Percentiles rank a stretch among this genome's conserved stretches.
Conservation (phyloP, 257 asterid species). For the Lavandula angustifolia region DNA sequence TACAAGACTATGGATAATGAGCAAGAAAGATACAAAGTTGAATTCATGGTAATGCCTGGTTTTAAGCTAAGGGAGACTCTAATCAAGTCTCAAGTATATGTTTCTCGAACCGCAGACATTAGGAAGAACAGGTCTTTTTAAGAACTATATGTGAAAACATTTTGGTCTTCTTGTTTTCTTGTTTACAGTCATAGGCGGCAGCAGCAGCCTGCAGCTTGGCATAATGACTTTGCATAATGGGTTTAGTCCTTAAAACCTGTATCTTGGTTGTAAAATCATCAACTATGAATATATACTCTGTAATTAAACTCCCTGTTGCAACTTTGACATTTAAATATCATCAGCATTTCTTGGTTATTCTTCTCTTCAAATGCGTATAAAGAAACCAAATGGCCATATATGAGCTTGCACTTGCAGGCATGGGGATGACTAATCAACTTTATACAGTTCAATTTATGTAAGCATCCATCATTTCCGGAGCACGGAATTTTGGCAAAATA, state of each 20-base stretch:
- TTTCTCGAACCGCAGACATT: slow-evolving; percentile 39
- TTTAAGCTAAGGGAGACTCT: slow-evolving; percentile 54
- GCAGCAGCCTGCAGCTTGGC: slow-evolving; percentile 23
- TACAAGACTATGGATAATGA: slow-evolving; percentile 37
- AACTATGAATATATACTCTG: slow-evolving; percentile 28
- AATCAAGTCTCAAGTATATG: slow-evolving; percentile 69
- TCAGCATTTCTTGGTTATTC: slow-evolving; percentile 22
- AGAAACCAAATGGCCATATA: background rate
- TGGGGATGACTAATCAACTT: slow-evolving; percentile 36
- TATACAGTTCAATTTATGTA: slow-evolving; percentile 35
- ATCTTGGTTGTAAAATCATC: slow-evolving; percentile 24
- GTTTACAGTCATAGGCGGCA: slow-evolving; percentile 33
- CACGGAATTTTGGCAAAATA: slow-evolving; percentile 36
- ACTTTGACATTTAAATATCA: slow-evolving; percentile 29
- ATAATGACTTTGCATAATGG: slow-evolving; percentile 13
- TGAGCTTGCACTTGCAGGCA: slow-evolving; percentile 39
- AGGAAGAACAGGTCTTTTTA: slow-evolving; percentile 28
- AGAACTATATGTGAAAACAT: slow-evolving; percentile 18
- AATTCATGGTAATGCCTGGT: slow-evolving; percentile 83
- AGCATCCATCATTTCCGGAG: slow-evolving; percentile 45
- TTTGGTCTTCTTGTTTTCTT: slow-evolving; percentile 17
- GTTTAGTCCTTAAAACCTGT: slow-evolving; percentile 18
- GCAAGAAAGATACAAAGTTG: slow-evolving; percentile 55
- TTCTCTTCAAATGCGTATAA: no score
- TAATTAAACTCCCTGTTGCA: slow-evolving; percentile 35